phyloP scores from a whole-genome alignment of 164 flowering plant genomes.

The Brasenia schreberi region DNA sequence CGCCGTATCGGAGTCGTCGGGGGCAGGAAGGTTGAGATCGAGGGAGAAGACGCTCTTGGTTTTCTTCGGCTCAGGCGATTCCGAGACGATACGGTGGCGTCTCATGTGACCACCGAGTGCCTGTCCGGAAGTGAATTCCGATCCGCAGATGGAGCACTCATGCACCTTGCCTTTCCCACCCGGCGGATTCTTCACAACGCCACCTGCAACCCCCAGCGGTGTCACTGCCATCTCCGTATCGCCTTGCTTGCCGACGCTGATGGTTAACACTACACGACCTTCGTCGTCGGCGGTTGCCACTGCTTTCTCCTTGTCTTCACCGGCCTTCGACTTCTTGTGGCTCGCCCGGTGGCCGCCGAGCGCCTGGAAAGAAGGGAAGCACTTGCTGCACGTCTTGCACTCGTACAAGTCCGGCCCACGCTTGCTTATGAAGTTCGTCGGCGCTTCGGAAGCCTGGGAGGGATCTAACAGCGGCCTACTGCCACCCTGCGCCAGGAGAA shows the following conservation, averaged over 20 bases:
- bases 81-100: slow-evolving; percentile 25
- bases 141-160: slow-evolving; percentile 50
- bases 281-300: neutral
- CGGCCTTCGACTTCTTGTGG: slow-evolving; percentile 35
- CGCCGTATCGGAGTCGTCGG: slow-evolving; percentile 36
- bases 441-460: neutral
- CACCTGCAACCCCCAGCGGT: no score
- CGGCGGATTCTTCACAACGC: no score
- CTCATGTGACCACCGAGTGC: slow-evolving; percentile 70
- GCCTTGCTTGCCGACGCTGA: neutral
- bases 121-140: slow-evolving; percentile 48
- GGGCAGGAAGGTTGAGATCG: slow-evolving; percentile 86
- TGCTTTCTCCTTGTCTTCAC: neutral
- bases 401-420: slow-evolving; percentile 17
- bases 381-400: slow-evolving; percentile 48
- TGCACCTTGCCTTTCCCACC: slow-evolving; percentile 23
- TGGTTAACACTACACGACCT: neutral
- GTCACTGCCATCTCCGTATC: neutral
- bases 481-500: slow-evolving; percentile 30
- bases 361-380: slow-evolving; percentile 54
- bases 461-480: neutral
- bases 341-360: slow-evolving; percentile 63
- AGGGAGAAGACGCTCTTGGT: slow-evolving; percentile 24
- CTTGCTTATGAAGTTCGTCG: neutral
- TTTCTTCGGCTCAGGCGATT: slow-evolving; percentile 7